Evolutionary conservation across 2,329 filamentous ascomycete species (phyloP), one percentile per base, ranked within the genome.

Genomic region (Alternaria dauci): DNA sequence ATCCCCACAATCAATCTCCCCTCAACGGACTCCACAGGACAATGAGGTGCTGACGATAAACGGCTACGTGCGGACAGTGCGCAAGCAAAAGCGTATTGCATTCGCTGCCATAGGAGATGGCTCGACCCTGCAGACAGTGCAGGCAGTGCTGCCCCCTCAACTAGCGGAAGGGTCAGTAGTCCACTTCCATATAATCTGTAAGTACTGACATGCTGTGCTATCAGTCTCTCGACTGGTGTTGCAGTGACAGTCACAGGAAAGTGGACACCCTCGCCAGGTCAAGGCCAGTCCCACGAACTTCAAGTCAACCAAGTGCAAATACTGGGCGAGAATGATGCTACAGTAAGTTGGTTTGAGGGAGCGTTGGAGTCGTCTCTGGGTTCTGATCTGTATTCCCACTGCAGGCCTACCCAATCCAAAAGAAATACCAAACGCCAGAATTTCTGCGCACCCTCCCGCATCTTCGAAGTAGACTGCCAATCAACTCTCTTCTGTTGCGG

Each of bases 371-470:
- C 43, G 28, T 41, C 28, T 55, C 34, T 39, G 44, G 52, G 25
- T 41, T 66, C 71, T 75, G 62, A 71, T 63, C 26, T 61, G 55
- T 53, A 28, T 62, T 61, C 26, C 41, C 30, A 46, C 53, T 68
- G 41, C 56, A 98, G 91, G 91, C 89, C 64, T 96, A 92, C 75
- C 95, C 95, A 3, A 88, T 99, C 25, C 95, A 99, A 80, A 97
- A 97, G 80, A 98, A 98, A 80, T 97, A 95, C 71, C 94, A 97
- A 71, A 92, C 90, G 5, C 84, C 91, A 52, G 94, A 98, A 75
- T 98, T 91, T 77, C 87, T 99, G 63, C 91, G 95, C 59, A 91
- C 91, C 12, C 86, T 97, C 53, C 93, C 94, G 51, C 95, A 99
- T 80, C 85, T 99, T 60, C 91, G 95, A 59, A 82, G 91, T 65